Percentiles rank a stretch among this genome's conserved stretches.
phyloP scores from a whole-genome alignment of 2,329 filamentous ascomycete species.

The Intubia oerlemansii region DNA sequence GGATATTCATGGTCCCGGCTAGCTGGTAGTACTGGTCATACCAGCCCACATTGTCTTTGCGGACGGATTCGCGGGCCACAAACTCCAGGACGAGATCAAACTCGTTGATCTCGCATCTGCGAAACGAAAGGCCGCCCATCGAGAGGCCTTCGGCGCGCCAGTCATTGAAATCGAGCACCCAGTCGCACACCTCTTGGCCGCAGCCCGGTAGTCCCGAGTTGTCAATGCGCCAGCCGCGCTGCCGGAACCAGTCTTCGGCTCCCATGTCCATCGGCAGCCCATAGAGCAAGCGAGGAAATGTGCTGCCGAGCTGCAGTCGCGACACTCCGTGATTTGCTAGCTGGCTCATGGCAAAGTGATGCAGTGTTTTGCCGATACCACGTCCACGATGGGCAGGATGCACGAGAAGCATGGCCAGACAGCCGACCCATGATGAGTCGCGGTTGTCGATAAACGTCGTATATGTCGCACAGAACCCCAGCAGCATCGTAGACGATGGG shows the following conservation, averaged over 20 bases:
- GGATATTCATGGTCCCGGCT: conserved; percentile 23
- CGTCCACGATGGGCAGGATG: conserved; percentile 22
- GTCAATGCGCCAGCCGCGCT: conserved; percentile 30
- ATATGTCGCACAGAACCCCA: conserved; percentile 40
- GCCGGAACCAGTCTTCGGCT: conserved; percentile 28
- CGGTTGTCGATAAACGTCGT: conserved; percentile 32
- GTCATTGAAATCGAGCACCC: conserved; percentile 29
- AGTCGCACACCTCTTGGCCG: conserved; percentile 29
- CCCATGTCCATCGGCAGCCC: conserved; percentile 24
- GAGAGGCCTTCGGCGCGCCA: conserved; percentile 21
- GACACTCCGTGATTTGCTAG: conserved; percentile 27
- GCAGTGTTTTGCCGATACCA: conserved; percentile 31
- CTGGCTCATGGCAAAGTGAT: conserved; percentile 26
- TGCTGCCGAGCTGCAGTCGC: conserved; percentile 33
- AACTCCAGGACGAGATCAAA: conserved; percentile 25
- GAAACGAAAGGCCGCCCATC: conserved; percentile 20
- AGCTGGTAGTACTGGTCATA: conserved; percentile 36
- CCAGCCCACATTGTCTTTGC: conserved; percentile 30
- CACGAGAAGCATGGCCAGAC: conserved; percentile 31
- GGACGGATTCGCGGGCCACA: conserved; percentile 24
- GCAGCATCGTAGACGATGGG: conserved; percentile 18
- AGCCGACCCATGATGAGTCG: conserved; percentile 30
- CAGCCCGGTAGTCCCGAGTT: conserved; percentile 18
- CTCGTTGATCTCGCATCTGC: conserved; percentile 23
- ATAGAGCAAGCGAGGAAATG: conserved; percentile 35